These are phyloP conservation scores for Alternaria triticimaculans DNA, from an alignment of 2,329 filamentous ascomycete species.

Conservation along the genomic window DNA sequence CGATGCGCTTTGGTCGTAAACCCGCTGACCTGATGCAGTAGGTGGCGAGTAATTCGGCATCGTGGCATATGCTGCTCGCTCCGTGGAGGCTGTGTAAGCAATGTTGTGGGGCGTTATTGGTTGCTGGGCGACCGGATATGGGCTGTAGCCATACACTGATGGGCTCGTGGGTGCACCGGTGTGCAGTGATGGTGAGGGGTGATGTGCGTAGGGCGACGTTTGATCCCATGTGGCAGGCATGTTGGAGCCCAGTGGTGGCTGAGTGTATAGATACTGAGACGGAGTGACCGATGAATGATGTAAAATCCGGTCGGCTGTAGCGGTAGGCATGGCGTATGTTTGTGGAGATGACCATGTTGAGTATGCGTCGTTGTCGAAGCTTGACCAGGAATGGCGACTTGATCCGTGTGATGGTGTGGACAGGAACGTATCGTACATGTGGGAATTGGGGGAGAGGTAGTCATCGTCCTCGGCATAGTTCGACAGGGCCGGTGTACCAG, in stretches of 20 bases:
- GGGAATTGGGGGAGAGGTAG: constrained; percentile 17
- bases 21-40: constrained; percentile 17
- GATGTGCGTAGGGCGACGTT: constrained; percentile 24
- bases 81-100: constrained; percentile 22
- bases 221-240: constrained; percentile 24
- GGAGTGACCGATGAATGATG: constrained; percentile 14
- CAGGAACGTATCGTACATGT: constrained; percentile 25
- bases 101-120: constrained; percentile 20
- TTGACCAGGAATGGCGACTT: constrained; percentile 30
- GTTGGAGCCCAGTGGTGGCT: constrained; percentile 18
- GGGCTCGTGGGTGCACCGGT: constrained; percentile 16
- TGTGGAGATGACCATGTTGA: constrained; percentile 33
- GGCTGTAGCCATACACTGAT: constrained; percentile 16
- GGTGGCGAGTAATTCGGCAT: constrained; percentile 11
- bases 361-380: constrained; percentile 24
- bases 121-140: constrained; percentile 22
- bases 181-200: constrained; percentile 21
- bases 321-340: constrained; percentile 21
- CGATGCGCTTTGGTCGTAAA: constrained; percentile 8
- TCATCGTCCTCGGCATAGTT: constrained; percentile 30
- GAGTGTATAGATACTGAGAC: constrained; percentile 14
- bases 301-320: constrained; percentile 11
- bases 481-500: constrained; percentile 17
- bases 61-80: constrained; percentile 16
- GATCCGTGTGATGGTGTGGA: constrained; percentile 26